Base-by-base conservation (phyloP, 805 yeast genomes). In the Wickerhamiella hasegawae region DNA sequence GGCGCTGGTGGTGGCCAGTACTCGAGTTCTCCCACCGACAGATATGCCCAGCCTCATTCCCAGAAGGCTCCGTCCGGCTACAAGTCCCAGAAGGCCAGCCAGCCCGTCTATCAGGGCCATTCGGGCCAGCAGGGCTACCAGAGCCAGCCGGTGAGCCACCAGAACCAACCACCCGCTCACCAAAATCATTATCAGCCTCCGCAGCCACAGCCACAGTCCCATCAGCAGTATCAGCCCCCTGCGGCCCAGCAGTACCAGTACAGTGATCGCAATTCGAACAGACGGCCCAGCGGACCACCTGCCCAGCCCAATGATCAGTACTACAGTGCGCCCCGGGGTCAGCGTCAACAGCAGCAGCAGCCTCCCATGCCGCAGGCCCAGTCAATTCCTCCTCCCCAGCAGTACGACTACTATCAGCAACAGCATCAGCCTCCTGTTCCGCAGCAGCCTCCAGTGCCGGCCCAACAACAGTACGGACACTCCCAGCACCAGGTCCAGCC, bases 11-110 rank as follows among this genome's bases (percentile, higher is more conserved):
- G n/a, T n/a, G n/a, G n/a, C n/a, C n/a, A n/a, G n/a, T n/a, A n/a
- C n/a, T n/a, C n/a, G n/a, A n/a, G n/a, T n/a, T n/a, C n/a, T n/a
- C n/a, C n/a, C n/a, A n/a, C n/a, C n/a, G n/a, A n/a, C n/a, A n/a
- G n/a, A n/a, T n/a, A n/a, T n/a, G n/a, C n/a, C n/a, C n/a, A 15
- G 26, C 15, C 16, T 8, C 16, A 5, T 17, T 15, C 34, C 28
- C 18, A 26, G 32, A 19, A 28, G 31, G 36, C 33, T 37, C 18
- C 29, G 27, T n/a, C 42, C 42, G 5, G 12, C 25, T 9, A 9
- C 25, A 12, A 9, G 12, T 22, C 12, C 25, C 9, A 22, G 12
- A 22, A 9, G 11, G 11, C 25, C 25, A 22, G 12, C 25, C 11
- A 9, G n/a, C n/a, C n/a, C n/a, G n/a, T n/a, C n/a, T n/a, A n/a